A percentile compares a stretch with the other conserved stretches of the same genome.
These are phyloP conservation scores for Stachybotrys echinatus DNA, from an alignment of 2,329 filamentous ascomycete genomes.

Conservation along the genomic window DNA sequence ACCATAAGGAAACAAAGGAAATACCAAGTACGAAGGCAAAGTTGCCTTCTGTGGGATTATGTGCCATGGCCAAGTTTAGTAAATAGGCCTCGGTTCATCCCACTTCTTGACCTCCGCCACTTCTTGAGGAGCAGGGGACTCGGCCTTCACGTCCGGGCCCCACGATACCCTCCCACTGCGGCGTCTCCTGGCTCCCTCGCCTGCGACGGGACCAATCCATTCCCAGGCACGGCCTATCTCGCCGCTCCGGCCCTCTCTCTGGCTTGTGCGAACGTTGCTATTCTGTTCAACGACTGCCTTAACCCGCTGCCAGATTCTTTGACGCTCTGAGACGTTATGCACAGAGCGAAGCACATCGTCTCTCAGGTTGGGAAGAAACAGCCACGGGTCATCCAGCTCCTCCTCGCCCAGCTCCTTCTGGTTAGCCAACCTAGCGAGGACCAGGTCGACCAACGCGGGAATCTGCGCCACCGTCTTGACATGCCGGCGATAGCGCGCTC, in stretches of 20 bases:
- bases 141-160: conserved; percentile 31
- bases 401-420: conserved; percentile 78
- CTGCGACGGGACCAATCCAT: conserved; percentile 58
- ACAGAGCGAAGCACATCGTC: conserved; percentile 85
- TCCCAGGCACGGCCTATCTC: conserved; percentile 65
- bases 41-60: not conserved
- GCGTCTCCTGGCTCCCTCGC: conserved; percentile 38
- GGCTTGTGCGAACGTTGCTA: conserved; percentile 74
- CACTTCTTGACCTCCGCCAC: conserved; percentile 28
- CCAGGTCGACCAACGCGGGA: conserved; percentile 79
- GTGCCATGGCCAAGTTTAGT: conserved; percentile 19
- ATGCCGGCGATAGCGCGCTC: conserved; percentile 56
- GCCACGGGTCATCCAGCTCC: conserved; percentile 65
- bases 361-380: conserved; percentile 82
- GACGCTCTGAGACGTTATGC: conserved; percentile 69
- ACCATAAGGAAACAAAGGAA: conserved; percentile 7
- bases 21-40: conserved; percentile 6
- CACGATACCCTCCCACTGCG: conserved; percentile 45
- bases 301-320: conserved; percentile 80
- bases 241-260: conserved; percentile 63
- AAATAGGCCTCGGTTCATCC: conserved; percentile 37
- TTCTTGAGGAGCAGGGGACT: conserved; percentile 21
- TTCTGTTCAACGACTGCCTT: conserved; percentile 85
- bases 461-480: conserved; percentile 65
- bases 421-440: conserved; percentile 73